Evolutionary conservation across 306 rosid genomes (phyloP).

Genomic region (Lathyrus aphaca): DNA sequence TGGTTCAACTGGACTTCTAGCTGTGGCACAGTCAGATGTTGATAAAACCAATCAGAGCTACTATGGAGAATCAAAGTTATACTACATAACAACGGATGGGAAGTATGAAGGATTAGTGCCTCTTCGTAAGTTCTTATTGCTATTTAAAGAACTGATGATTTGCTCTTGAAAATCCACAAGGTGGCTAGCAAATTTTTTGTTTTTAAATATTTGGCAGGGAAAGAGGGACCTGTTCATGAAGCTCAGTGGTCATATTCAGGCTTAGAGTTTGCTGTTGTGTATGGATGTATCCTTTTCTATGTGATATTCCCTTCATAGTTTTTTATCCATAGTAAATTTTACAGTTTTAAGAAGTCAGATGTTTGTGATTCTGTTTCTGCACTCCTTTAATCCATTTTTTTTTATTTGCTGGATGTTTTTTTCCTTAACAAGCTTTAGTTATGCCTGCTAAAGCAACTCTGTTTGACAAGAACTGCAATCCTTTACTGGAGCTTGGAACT

Average conservation of each 20-base stretch:
- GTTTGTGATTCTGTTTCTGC: constrained; percentile 22
- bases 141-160: constrained; percentile 17
- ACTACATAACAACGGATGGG: constrained; percentile 89
- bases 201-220: constrained; percentile 66
- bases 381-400: constrained; percentile 26
- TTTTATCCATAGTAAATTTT: constrained; percentile 23
- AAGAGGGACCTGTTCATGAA: constrained; percentile 96
- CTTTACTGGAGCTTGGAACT: constrained; percentile 86
- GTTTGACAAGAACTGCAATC: constrained; percentile 94
- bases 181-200: constrained; percentile 25
- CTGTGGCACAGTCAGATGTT: constrained; percentile 86
- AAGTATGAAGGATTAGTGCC: constrained; percentile 83
- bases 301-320: constrained; percentile 25
- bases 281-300: constrained; percentile 90
- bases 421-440: constrained; percentile 70
- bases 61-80: constrained; percentile 88
- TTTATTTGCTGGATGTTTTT: constrained; percentile 36
- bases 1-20: constrained; percentile 87
- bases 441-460: constrained; percentile 94
- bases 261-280: constrained; percentile 77
- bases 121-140: constrained; percentile 68
- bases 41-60: constrained; percentile 98
- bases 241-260: constrained; percentile 91
- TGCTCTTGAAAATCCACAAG: constrained; percentile 23
- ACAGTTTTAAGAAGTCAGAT: constrained; percentile 6